Conservation (phyloP, 352 stramenopile species). For the Phytophthora macrochlamydospora region DNA sequence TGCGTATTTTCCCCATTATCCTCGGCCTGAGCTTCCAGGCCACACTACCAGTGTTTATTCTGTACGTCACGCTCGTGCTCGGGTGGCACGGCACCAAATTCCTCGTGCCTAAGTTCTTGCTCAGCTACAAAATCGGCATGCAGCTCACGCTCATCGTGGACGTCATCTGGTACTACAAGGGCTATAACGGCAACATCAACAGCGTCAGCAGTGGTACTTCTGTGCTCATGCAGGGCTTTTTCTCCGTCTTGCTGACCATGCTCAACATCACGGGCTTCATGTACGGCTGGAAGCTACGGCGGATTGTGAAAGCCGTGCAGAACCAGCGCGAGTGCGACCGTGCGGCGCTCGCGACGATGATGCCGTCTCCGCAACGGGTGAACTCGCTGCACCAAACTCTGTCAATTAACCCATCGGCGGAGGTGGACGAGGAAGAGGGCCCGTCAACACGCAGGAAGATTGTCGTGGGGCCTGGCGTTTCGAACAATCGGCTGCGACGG, state of each 20-base stretch:
- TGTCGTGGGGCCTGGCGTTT: constrained; percentile 37
- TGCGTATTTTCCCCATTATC: constrained; percentile 88
- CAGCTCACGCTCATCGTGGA: constrained; percentile 85
- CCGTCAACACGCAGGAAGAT: constrained; percentile 50
- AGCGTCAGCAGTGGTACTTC: constrained; percentile 78
- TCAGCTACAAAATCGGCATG: constrained; percentile 92
- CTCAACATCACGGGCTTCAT: constrained; percentile 81
- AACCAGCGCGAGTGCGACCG: constrained; percentile 83
- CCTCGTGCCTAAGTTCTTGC: constrained; percentile 82
- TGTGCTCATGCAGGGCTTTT: constrained; percentile 87
- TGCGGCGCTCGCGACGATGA: constrained; percentile 76
- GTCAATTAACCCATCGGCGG: constrained; percentile 57
- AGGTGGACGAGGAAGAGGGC: constrained; percentile 47
- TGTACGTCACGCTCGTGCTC: constrained; percentile 88
- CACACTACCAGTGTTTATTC: constrained; percentile 81
- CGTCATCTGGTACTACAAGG: constrained; percentile 86
- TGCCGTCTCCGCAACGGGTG: constrained; percentile 53
- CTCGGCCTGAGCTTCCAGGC: constrained; percentile 84
- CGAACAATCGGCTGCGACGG: constrained; percentile 23
- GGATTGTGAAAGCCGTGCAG: constrained; percentile 86
- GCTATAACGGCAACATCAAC: constrained; percentile 88
- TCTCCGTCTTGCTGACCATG: constrained; percentile 80
- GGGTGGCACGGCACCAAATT: constrained; percentile 91
- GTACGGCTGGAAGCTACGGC: constrained; percentile 89
- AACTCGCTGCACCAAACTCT: constrained; percentile 64